Evolutionary conservation across 2,329 filamentous ascomycete genomes (phyloP), one percentile per base, ranked within the genome.

Genomic region (Shiraia bambusicola): DNA sequence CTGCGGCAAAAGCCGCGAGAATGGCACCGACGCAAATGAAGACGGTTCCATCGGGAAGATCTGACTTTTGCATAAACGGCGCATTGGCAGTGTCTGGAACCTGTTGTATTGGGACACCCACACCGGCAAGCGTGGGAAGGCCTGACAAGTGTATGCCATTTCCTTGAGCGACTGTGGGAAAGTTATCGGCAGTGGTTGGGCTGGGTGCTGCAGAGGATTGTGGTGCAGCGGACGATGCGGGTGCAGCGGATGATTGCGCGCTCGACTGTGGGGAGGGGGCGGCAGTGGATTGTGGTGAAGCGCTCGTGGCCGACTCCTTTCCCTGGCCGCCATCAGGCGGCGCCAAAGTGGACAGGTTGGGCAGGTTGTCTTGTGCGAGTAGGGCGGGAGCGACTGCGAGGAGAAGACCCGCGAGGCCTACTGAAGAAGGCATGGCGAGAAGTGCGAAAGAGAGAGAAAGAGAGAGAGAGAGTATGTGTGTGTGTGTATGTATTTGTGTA

Each of bases 11-110:
- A 52, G 90, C 85, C 12, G 88, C 93, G 6, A 98, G 80, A 19
- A 89, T 85, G 17, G 90, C 87, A 32, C 93, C 93, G 1, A 97
- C 93, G 15, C 84, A 86, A 59, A 98, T 98, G 73, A 98, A 98
- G 45, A 98, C 86, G 3, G 92, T 96, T 40, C 93, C 93, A 61
- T 97, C 87, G 2, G 93, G 93, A 9, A 91, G 76, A 38, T 72
- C 84, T 1, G 90, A 94, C 59, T 85, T 83, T 63, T 91, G 85
- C 88, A 97, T 95, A 66, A 88, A 98, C 12, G 92, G 90, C 4
- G 93, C 93, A 61, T 86, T 81, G 28, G 80, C 77, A 3, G 88
- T 95, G 17, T 90, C 87, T 6, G 93, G 93, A 2, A 97, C 84
- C 17, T 82, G 79, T 3, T 89, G 77, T 1, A 86, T 72, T 4